These are phyloP conservation scores for Fusarium falciforme DNA, from an alignment of 2,329 filamentous ascomycete species.

Conservation along the genomic window DNA sequence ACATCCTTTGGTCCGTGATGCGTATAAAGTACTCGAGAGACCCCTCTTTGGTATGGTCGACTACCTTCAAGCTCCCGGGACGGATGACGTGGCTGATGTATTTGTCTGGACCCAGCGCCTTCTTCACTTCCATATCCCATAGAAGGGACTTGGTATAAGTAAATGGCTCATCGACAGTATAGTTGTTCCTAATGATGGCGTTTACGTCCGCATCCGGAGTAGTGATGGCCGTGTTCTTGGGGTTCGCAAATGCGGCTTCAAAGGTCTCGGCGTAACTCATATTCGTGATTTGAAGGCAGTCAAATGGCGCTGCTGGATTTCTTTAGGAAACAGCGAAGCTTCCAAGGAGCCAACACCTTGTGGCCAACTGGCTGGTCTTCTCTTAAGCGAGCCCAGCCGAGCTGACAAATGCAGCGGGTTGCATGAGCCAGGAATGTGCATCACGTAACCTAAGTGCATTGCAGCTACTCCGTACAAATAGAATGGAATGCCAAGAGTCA, in stretches of 20 bases:
- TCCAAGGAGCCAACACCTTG: not conserved
- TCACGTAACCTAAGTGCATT: not conserved
- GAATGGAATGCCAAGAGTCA: not conserved
- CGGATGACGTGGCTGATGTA: slow-evolving; percentile 3
- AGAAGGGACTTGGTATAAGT: not conserved
- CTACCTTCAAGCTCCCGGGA: not conserved
- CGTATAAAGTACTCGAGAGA: not conserved
- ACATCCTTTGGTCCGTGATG: not conserved
- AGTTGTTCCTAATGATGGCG: not conserved
- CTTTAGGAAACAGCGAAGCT: not conserved
- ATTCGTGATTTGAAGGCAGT: not conserved
- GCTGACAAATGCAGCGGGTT: not conserved
- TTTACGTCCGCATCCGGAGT: not conserved
- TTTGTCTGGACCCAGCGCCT: not conserved
- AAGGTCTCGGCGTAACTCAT: not conserved
- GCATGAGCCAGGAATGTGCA: not conserved
- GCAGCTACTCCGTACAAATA: not conserved
- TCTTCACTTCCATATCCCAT: slow-evolving; percentile 4
- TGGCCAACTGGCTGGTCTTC: not conserved
- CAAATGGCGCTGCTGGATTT: not conserved
- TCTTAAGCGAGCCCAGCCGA: not conserved
- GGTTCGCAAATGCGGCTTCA: not conserved
- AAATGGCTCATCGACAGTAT: not conserved
- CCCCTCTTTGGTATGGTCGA: not conserved
- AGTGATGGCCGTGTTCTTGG: not conserved